These are phyloP conservation scores for Taiwanofungus camphoratus DNA, from an alignment of 1,284 basidiomycete genomes.

Conservation along the genomic window DNA sequence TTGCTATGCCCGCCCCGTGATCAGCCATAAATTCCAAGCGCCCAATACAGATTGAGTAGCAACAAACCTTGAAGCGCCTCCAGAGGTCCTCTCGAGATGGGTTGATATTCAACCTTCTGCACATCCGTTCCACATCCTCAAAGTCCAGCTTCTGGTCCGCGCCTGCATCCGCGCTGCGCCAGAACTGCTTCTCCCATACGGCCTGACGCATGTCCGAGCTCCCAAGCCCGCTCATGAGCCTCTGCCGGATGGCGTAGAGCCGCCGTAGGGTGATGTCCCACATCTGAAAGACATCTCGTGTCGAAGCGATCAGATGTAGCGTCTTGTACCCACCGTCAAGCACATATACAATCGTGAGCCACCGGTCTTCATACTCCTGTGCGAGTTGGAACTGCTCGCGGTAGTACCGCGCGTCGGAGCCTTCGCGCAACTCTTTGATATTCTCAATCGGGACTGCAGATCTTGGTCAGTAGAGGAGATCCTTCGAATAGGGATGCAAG, in stretches of 20 bases:
- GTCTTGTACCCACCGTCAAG: constrained; percentile 84
- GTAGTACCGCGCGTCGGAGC: constrained; percentile 71
- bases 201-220: constrained; percentile 61
- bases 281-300: constrained; percentile 60
- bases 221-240: constrained; percentile 64
- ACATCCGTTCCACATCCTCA: constrained; percentile 72
- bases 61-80: constrained; percentile 59
- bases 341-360: constrained; percentile 78
- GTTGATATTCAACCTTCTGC: constrained; percentile 71
- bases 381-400: constrained; percentile 72
- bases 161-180: constrained; percentile 62
- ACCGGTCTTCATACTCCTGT: constrained; percentile 55
- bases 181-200: constrained; percentile 80
- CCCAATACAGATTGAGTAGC: background rate
- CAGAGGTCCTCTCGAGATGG: constrained; percentile 57
- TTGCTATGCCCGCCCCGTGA: constrained; percentile 37
- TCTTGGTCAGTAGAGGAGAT: no score
- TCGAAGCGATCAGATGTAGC: constrained; percentile 81
- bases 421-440: constrained; percentile 88
- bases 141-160: constrained; percentile 65
- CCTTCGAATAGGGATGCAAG: background rate
- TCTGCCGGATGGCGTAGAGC: constrained; percentile 55
- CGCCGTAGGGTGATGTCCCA: constrained; percentile 62
- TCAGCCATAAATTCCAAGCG: background rate
- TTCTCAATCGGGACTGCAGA: constrained; percentile 80